Conservation (phyloP, 1,139 yeast genomes). For the Casaregolazyma suthepensis region DNA sequence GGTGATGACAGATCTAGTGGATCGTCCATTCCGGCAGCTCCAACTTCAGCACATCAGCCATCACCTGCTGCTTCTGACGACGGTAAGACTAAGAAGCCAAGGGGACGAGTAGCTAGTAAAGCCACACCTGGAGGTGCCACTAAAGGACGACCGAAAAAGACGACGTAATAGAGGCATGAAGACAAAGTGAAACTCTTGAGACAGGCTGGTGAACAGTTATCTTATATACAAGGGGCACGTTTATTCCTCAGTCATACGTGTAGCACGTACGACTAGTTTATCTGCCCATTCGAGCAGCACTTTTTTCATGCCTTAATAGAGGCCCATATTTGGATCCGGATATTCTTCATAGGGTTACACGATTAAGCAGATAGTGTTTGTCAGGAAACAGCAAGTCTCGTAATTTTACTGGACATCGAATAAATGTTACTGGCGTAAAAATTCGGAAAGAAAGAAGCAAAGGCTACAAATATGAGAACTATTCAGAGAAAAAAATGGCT, state of each 20-base stretch:
- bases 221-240: too few relatives aligned
- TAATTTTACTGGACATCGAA: not conserved
- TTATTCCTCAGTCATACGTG: too few relatives aligned
- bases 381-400: not conserved
- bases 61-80: slow-evolving; percentile 9
- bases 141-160: slow-evolving; percentile 18
- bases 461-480: too few relatives aligned
- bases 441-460: too few relatives aligned
- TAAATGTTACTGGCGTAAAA: too few relatives aligned
- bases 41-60: slow-evolving; percentile 7
- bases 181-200: too few relatives aligned
- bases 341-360: too few relatives aligned
- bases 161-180: not conserved
- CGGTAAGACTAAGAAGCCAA: slow-evolving; percentile 1
- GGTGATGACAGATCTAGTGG: slow-evolving; percentile 1
- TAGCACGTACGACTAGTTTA: too few relatives aligned
- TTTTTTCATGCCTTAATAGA: not conserved
- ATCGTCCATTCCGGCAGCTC: slow-evolving; percentile 4
- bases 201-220: too few relatives aligned
- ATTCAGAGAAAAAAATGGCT: too few relatives aligned
- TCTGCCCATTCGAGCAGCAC: not conserved
- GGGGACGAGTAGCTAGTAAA: slow-evolving; percentile 4
- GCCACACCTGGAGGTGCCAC: slow-evolving; percentile 10
- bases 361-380: too few relatives aligned
- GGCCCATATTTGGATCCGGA: too few relatives aligned